A percentile compares a stretch with the other conserved stretches of the same genome.
phyloP scores from a whole-genome alignment of 2,329 filamentous ascomycete species.

The Paecilomyces fulvus region DNA sequence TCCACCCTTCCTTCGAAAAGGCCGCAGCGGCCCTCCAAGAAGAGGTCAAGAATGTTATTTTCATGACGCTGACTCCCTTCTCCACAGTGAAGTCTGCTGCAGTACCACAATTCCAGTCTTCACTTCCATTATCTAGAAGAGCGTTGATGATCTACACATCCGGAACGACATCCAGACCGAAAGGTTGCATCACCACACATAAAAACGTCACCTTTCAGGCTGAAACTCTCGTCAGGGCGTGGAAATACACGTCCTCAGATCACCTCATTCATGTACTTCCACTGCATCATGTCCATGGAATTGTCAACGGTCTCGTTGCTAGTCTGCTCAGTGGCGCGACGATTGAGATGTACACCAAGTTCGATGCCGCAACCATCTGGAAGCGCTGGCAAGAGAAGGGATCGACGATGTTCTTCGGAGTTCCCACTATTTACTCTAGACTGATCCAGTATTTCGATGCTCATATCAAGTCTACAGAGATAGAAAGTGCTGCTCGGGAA shows the following conservation, averaged over 20 bases:
- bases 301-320: constrained; percentile 43
- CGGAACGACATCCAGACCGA: constrained; percentile 34
- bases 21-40: constrained; percentile 23
- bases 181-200: constrained; percentile 37
- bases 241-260: constrained; percentile 35
- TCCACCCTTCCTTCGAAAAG: constrained; percentile 32
- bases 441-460: constrained; percentile 39
- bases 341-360: constrained; percentile 42
- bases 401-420: constrained; percentile 42
- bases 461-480: constrained; percentile 26
- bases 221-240: constrained; percentile 23
- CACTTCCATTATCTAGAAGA: constrained; percentile 20
- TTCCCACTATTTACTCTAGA: constrained; percentile 45
- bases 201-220: constrained; percentile 30
- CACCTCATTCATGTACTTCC: constrained; percentile 43
- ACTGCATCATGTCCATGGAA: constrained; percentile 44
- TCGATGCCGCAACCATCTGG: constrained; percentile 40
- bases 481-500: constrained; percentile 22
- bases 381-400: constrained; percentile 35
- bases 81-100: constrained; percentile 7
- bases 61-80: constrained; percentile 22
- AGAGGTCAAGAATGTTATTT: constrained; percentile 17
- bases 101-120: constrained; percentile 24
- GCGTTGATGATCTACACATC: constrained; percentile 38
- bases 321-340: constrained; percentile 38